Base-by-base conservation (phyloP, 2,329 filamentous ascomycete genomes). In the Chaetomium sp. region DNA sequence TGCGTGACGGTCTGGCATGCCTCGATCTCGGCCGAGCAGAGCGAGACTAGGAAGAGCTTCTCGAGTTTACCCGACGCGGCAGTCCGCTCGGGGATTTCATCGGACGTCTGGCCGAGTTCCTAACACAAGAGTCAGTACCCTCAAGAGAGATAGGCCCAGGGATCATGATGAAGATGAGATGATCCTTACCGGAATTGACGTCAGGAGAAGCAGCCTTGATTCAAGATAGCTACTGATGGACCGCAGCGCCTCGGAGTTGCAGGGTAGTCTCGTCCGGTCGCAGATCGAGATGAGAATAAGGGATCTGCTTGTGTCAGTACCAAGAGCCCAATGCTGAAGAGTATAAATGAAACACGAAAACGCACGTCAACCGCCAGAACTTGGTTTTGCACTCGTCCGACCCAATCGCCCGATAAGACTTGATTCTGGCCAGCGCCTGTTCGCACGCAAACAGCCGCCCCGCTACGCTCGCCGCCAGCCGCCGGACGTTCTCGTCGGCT, bases 21-120 rank as follows among this genome's bases (percentile, higher is more conserved):
- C 47, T 85, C 81, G 38, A 87, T 79, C 56, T 85, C 81, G 6
- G 82, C 76, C 12, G 84, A 86, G 64, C 84, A 87, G 6, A 87
- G 74, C 1, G 81, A 79, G 8, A 86, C 77, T 5, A 88, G 70
- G 42, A 87, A 76, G 1, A 82, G 74, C 0, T 82, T 85, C 68
- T 88, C 85, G 4, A 84, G 72, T 61, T 78, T 82, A 6, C 75
- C 77, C 4, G 75, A 76, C 11, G 79, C 76, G 12, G 73, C 71
- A 32, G 74, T 74, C 36, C 82, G 74, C 61, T 86, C 80, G 1
- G 76, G 69, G 19, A 82, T 72, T 44, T 84, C 81, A 44, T 77
- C 76, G 1, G 78, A 71, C 7, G 82, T 67, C 45, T 79, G 75
- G 10, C 75, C 75, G 38, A 86, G 66, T 57, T 82, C 81, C 79